Evolutionary conservation across 441 rosid species (phyloP).

Genomic region (Syzygium malaccense): DNA sequence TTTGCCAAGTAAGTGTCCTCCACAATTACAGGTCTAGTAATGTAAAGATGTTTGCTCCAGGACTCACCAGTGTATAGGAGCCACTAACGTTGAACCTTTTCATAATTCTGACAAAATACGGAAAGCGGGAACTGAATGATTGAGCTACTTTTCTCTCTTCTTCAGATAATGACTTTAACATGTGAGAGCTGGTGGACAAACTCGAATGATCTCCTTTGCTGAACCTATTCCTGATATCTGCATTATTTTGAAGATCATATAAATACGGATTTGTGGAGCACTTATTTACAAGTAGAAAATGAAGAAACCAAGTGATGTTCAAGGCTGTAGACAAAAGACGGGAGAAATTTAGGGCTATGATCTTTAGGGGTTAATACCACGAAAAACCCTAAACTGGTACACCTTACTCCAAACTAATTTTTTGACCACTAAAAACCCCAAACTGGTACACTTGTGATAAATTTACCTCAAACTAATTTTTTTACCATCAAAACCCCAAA

Average conservation of each 20-base stretch:
- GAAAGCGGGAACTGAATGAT: constrained; percentile 40
- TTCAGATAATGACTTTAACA: constrained; percentile 23
- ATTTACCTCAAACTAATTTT: too few relatives aligned
- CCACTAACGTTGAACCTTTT: constrained; percentile 56
- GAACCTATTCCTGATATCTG: constrained; percentile 7
- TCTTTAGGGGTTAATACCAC: too few relatives aligned
- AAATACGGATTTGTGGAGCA: background rate
- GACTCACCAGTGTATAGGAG: constrained; percentile 52
- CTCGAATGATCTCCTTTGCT: constrained; percentile 16
- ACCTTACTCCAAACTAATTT: too few relatives aligned
- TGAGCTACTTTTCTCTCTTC: constrained; percentile 50
- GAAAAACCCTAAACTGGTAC: too few relatives aligned
- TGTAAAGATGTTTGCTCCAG: background rate
- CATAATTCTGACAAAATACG: constrained; percentile 58
- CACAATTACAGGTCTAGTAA: background rate
- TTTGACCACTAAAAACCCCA: too few relatives aligned
- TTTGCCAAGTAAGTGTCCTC: background rate
- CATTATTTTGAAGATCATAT: constrained; percentile 4
- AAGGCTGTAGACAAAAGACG: background rate
- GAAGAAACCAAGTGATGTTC: background rate
- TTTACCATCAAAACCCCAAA: too few relatives aligned
- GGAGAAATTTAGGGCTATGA: background rate
- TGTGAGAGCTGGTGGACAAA: constrained; percentile 15
- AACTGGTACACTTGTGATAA: too few relatives aligned
- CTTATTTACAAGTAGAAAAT: background rate